Evolutionary conservation across 805 yeast species (phyloP).

Genomic region (Starmera pachycereana): DNA sequence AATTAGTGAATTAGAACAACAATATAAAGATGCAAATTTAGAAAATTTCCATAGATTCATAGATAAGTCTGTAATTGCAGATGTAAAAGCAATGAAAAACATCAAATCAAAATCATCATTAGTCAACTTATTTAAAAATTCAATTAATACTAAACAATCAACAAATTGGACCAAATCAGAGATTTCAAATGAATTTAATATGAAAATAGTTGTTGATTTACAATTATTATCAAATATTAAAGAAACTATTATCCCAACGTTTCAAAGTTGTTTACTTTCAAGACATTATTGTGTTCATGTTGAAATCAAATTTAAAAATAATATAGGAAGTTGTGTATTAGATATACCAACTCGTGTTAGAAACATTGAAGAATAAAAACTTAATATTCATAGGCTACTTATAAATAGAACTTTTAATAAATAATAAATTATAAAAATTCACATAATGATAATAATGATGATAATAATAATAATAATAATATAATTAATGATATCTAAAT

Average conservation of each 20-base stretch:
- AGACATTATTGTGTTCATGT: slow-evolving; percentile 46
- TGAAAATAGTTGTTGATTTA: slow-evolving; percentile 29
- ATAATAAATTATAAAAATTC: no score
- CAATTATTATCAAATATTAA: slow-evolving; percentile 30
- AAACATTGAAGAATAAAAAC: slow-evolving; percentile 12
- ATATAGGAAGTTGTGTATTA: slow-evolving; percentile 19
- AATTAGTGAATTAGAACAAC: slow-evolving; percentile 9
- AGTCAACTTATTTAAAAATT: neutral
- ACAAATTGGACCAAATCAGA: slow-evolving; percentile 18
- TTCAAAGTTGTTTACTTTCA: slow-evolving; percentile 54
- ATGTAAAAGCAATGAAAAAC: slow-evolving; percentile 13
- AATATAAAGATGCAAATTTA: slow-evolving; percentile 4
- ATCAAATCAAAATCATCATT: slow-evolving; percentile 6
- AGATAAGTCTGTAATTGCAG: slow-evolving; percentile 6
- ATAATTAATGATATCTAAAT: no score
- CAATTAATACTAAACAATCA: slow-evolving; percentile 1
- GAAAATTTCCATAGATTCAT: slow-evolving; percentile 5
- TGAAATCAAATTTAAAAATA: slow-evolving; percentile 25
- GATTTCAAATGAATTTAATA: slow-evolving; percentile 22
- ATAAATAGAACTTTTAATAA: no score
- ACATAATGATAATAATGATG: no score
- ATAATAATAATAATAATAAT: no score
- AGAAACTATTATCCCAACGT: slow-evolving; percentile 47
- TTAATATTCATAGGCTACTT: no score
- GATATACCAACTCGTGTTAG: slow-evolving; percentile 29